These are phyloP conservation scores for Phytophthora sp. DNA, from an alignment of 352 stramenopile genomes.

Conservation along the genomic window DNA sequence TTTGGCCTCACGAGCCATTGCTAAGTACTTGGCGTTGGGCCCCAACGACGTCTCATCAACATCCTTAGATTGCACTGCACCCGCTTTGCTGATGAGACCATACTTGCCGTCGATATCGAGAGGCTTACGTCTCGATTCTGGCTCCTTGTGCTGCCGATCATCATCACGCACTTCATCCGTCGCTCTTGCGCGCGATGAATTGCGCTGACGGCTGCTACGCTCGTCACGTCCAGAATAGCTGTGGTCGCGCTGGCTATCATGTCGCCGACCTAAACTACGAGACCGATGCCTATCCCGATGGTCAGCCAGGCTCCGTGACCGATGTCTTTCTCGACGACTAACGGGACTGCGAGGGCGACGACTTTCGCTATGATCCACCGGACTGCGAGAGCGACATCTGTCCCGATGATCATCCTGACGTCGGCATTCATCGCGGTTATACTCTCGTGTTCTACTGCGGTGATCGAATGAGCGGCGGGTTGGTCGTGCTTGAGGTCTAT, in stretches of 20 bases:
- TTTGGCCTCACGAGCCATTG: constrained; percentile 71
- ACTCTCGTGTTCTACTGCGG: constrained; percentile 22
- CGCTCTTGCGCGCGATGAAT: constrained; percentile 15
- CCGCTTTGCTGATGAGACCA: constrained; percentile 62
- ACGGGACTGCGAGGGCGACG: constrained; percentile 29
- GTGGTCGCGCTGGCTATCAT: constrained; percentile 5
- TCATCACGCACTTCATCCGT: constrained; percentile 3
- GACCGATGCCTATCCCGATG: constrained; percentile 17
- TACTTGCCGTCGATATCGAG: constrained; percentile 52
- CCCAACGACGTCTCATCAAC: constrained; percentile 79
- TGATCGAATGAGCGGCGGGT: constrained; percentile 3
- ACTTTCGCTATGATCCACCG: not conserved
- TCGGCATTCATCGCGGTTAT: not conserved
- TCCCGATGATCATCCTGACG: constrained; percentile 17
- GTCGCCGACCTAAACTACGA: constrained; percentile 16
- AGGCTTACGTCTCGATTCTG: constrained; percentile 30
- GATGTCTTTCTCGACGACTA: constrained; percentile 7
- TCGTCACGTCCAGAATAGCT: constrained; percentile 6
- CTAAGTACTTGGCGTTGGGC: constrained; percentile 80
- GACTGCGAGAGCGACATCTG: constrained; percentile 29
- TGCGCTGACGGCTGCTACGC: constrained; percentile 14
- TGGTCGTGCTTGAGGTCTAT: constrained; percentile 17
- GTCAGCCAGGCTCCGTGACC: constrained; percentile 24
- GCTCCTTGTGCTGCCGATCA: constrained; percentile 17
- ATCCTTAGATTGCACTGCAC: constrained; percentile 71